phyloP scores from a whole-genome alignment of 805 yeast species.

The Cyberlindnera bimundalis region DNA sequence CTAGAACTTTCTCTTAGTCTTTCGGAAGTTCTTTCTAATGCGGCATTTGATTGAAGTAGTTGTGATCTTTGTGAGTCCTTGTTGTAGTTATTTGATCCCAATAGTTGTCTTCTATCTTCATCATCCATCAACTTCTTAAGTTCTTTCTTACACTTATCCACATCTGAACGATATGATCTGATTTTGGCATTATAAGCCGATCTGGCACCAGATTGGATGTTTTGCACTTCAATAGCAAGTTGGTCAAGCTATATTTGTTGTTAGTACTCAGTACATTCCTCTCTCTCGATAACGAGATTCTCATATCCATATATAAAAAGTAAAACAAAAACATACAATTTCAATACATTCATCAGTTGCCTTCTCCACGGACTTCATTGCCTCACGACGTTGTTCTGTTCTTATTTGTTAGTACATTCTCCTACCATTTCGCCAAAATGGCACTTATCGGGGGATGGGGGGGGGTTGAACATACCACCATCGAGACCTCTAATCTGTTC shows the following conservation, averaged over 20 bases:
- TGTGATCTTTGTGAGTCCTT: slow-evolving; percentile 75
- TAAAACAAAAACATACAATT: slow-evolving; percentile 36
- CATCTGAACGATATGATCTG: slow-evolving; percentile 63
- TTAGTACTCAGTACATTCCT: too few species aligned
- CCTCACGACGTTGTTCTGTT: slow-evolving; percentile 47
- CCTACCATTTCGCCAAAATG: too few species aligned
- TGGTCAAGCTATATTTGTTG: slow-evolving; percentile 71
- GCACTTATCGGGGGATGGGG: slow-evolving; percentile 13
- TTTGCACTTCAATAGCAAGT: slow-evolving; percentile 81
- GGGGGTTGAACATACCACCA: slow-evolving; percentile 37
- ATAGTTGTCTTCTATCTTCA: slow-evolving; percentile 67
- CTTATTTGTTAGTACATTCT: slow-evolving; percentile 2
- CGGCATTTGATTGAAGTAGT: slow-evolving; percentile 69
- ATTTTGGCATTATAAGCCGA: slow-evolving; percentile 70
- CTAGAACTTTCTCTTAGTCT: slow-evolving; percentile 85
- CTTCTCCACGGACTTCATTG: slow-evolving; percentile 58
- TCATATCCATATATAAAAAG: too few species aligned
- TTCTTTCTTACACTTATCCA: slow-evolving; percentile 54
- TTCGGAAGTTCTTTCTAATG: slow-evolving; percentile 79
- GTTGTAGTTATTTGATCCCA: slow-evolving; percentile 45
- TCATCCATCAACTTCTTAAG: slow-evolving; percentile 60
- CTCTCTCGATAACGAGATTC: too few species aligned
- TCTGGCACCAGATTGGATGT: slow-evolving; percentile 69
- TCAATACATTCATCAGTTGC: slow-evolving; percentile 80
- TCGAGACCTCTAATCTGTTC: slow-evolving; percentile 47